Conservation (phyloP, 192 early-diverging fungal genomes). For the Geranomyces variabilis region DNA sequence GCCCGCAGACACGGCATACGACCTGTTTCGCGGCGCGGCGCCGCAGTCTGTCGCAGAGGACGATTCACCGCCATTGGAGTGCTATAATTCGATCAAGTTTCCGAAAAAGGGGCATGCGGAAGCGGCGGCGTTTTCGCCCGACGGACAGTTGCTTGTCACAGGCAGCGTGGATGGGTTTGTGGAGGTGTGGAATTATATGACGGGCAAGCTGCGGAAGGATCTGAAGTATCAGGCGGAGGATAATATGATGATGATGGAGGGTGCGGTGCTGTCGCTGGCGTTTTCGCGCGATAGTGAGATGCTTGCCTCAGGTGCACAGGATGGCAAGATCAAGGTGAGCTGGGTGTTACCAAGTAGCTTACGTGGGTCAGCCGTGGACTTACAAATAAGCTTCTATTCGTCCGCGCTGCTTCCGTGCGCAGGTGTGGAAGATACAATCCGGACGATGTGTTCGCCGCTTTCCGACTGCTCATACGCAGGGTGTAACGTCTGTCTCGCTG, state of each 20-base stretch:
- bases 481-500: conserved; percentile 80
- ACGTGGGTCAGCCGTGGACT: too few species aligned
- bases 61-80: conserved; percentile 71
- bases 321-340: conserved; percentile 79
- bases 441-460: conserved; percentile 76
- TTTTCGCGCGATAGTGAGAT: conserved; percentile 81
- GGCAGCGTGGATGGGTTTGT: conserved; percentile 94
- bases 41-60: conserved; percentile 67
- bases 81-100: conserved; percentile 88
- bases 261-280: conserved; percentile 73
- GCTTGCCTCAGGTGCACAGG: conserved; percentile 80
- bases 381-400: too few species aligned
- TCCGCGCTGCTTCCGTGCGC: not conserved
- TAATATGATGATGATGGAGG: conserved; percentile 90
- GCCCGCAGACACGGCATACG: conserved; percentile 63
- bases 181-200: conserved; percentile 93
- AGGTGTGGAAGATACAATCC: conserved; percentile 80
- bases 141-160: conserved; percentile 82
- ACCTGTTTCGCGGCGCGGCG: conserved; percentile 78
- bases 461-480: conserved; percentile 80
- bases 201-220: conserved; percentile 87
- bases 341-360: too few species aligned
- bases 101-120: conserved; percentile 86
- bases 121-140: conserved; percentile 76
- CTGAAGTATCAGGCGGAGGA: conserved; percentile 90